A percentile compares a stretch with the other conserved stretches of the same genome.
phyloP scores from a whole-genome alignment of 169 alveolate species.

The Eimeria sp. region DNA sequence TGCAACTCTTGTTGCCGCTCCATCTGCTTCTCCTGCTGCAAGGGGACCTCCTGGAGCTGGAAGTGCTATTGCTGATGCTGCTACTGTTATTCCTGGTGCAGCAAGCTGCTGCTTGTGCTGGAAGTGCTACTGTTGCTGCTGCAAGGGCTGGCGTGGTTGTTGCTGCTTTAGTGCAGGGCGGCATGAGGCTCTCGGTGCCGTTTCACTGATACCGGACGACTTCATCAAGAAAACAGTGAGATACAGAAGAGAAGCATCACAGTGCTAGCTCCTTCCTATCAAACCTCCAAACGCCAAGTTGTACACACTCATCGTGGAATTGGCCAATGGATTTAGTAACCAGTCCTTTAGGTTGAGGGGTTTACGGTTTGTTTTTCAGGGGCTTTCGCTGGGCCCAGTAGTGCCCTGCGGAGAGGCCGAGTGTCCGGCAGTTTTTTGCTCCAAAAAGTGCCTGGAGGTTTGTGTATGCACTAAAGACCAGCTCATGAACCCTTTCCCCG shows the following conservation, averaged over 20 bases:
- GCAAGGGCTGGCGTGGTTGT: background rate
- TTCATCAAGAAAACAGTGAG: conserved; percentile 19
- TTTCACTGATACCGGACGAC: background rate
- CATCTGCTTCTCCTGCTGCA: background rate
- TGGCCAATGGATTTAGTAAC: no score
- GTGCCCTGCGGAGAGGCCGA: conserved; percentile 59
- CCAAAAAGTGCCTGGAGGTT: conserved; percentile 48
- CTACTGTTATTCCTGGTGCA: background rate
- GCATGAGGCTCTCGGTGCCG: background rate
- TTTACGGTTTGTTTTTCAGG: conserved; percentile 32
- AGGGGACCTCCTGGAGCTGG: background rate
- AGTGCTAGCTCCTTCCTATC: background rate
- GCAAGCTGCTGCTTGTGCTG: background rate
- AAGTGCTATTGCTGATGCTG: background rate
- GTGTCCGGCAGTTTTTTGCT: conserved; percentile 59
- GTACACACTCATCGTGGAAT: background rate
- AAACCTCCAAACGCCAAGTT: background rate
- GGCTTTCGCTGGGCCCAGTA: conserved; percentile 25
- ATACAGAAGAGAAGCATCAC: background rate
- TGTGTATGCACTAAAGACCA: background rate
- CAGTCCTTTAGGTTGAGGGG: background rate
- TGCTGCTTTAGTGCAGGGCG: conserved; percentile 29
- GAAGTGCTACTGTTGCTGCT: background rate
- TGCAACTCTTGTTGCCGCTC: background rate
- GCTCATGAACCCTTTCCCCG: background rate